phyloP scores from a whole-genome alignment of 2,329 filamentous ascomycete genomes.

The Diaporthe nobilis region DNA sequence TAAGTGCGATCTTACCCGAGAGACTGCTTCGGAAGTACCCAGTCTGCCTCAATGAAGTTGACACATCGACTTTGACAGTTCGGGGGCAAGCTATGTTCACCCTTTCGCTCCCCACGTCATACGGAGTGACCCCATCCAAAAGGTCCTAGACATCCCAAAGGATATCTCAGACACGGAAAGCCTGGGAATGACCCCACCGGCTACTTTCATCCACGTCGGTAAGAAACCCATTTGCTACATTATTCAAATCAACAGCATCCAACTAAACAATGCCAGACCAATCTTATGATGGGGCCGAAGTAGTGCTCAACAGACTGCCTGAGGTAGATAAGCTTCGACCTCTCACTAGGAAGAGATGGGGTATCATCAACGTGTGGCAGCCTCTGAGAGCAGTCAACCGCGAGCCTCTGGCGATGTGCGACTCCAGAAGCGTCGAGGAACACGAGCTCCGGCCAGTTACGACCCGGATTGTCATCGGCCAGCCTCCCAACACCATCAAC shows the following conservation, averaged over 20 bases:
- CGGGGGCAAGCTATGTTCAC: slow-evolving; percentile 5
- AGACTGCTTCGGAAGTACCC: neutral
- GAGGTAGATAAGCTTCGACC: slow-evolving; percentile 3
- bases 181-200: neutral
- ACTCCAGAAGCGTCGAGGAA: slow-evolving; percentile 1
- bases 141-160: slow-evolving; percentile 6
- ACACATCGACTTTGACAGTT: neutral
- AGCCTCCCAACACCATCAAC: slow-evolving; percentile 1
- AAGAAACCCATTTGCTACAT: neutral
- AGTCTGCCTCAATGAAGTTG: neutral
- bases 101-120: slow-evolving; percentile 14
- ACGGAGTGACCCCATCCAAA: slow-evolving; percentile 5
- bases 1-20: neutral
- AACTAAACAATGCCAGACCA: neutral
- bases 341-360: slow-evolving; percentile 2
- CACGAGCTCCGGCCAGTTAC: slow-evolving; percentile 1
- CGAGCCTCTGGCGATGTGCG: slow-evolving; percentile 11
- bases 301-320: slow-evolving; percentile 1
- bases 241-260: neutral
- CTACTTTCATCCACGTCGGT: slow-evolving; percentile 14
- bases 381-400: slow-evolving; percentile 3
- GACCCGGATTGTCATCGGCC: slow-evolving; percentile 8
- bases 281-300: slow-evolving; percentile 8
- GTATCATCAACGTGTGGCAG: slow-evolving; percentile 13
- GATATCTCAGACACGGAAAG: neutral